A percentile compares a stretch with the other conserved stretches of the same genome.
Evolutionary conservation across 2,329 filamentous ascomycete species (phyloP).

Genomic region (Curvularia lunata): DNA sequence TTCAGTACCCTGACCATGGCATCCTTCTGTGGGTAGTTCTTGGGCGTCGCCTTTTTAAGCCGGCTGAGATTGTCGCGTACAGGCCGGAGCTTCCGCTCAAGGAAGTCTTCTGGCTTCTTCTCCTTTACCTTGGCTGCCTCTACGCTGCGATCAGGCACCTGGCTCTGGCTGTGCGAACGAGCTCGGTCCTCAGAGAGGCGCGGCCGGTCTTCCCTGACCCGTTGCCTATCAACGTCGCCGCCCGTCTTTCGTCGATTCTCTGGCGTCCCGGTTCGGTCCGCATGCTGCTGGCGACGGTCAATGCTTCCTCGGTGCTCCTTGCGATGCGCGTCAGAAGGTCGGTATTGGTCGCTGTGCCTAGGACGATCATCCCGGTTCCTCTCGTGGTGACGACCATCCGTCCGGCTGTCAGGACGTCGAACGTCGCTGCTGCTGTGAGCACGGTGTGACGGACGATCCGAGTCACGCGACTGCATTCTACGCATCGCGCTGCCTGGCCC

Average conservation of each 20-base stretch:
- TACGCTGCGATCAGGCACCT: slow-evolving; percentile 46
- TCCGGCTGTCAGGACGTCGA: slow-evolving; percentile 41
- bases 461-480: slow-evolving; percentile 44
- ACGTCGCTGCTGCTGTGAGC: slow-evolving; percentile 47
- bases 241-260: slow-evolving; percentile 54
- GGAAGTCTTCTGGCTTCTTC: slow-evolving; percentile 54
- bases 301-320: slow-evolving; percentile 49
- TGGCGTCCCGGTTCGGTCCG: slow-evolving; percentile 51
- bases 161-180: slow-evolving; percentile 55
- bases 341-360: slow-evolving; percentile 47
- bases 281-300: slow-evolving; percentile 47
- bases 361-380: slow-evolving; percentile 35
- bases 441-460: slow-evolving; percentile 47
- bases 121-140: slow-evolving; percentile 40
- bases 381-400: slow-evolving; percentile 42
- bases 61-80: slow-evolving; percentile 66
- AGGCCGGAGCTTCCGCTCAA: slow-evolving; percentile 62
- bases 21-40: slow-evolving; percentile 67
- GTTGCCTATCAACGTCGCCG: slow-evolving; percentile 49
- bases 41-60: slow-evolving; percentile 67
- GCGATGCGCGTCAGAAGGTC: slow-evolving; percentile 38
- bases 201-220: slow-evolving; percentile 28
- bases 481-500: slow-evolving; percentile 58
- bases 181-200: slow-evolving; percentile 56
- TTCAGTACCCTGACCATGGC: slow-evolving; percentile 68